These are phyloP conservation scores for Coccomyxa sp. DNA, from an alignment of 139 green algal species.

Conservation along the genomic window DNA sequence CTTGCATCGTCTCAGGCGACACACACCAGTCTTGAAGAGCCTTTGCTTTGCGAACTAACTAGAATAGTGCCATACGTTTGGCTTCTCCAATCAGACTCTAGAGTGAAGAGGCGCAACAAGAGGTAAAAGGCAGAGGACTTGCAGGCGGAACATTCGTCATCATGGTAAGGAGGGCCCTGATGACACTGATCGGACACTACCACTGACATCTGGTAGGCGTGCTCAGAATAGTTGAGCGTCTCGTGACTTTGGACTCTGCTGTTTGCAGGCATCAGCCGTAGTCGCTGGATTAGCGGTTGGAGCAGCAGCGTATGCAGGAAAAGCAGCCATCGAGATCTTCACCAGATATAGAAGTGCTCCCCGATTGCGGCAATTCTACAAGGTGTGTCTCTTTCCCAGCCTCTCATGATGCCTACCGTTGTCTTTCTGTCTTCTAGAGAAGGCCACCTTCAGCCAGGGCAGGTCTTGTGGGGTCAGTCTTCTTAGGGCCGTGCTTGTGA, in stretches of 20 bases:
- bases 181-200: background rate
- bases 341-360: conserved; percentile 56
- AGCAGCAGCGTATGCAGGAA: conserved; percentile 72
- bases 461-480: too few relatives aligned
- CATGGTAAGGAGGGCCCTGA: background rate
- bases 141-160: background rate
- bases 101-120: too few relatives aligned
- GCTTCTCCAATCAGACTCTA: too few relatives aligned
- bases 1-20: too few relatives aligned
- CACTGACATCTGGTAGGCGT: background rate
- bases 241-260: background rate
- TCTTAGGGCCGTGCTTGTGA: background rate
- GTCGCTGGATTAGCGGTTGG: conserved; percentile 81
- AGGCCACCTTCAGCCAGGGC: too few relatives aligned
- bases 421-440: too few relatives aligned
- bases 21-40: too few relatives aligned
- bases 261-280: conserved; percentile 77
- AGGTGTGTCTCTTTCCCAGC: conserved; percentile 64
- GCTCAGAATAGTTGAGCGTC: background rate
- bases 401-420: too few relatives aligned
- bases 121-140: too few relatives aligned
- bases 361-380: conserved; percentile 72
- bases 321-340: conserved; percentile 63
- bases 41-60: too few relatives aligned
- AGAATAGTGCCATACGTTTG: too few relatives aligned